A percentile compares a stretch with the other conserved stretches of the same genome.
Conservation (phyloP, 176 grass and related monocot species). For the Zoysia pacifica region DNA sequence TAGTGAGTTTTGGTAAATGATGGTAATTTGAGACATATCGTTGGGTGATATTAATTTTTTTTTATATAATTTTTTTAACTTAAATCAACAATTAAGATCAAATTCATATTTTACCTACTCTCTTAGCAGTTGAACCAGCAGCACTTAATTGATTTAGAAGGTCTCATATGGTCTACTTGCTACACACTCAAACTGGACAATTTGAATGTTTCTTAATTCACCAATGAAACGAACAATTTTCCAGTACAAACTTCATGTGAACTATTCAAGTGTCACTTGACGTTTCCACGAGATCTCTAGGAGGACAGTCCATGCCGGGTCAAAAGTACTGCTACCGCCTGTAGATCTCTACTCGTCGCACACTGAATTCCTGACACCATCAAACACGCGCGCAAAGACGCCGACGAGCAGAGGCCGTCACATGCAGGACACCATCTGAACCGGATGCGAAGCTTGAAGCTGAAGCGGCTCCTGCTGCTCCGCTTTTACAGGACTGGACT, state of each 20-base stretch:
- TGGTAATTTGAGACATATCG: too few species aligned
- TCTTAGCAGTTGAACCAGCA: too few species aligned
- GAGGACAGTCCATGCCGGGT: constrained; percentile 7
- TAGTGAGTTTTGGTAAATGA: too few species aligned
- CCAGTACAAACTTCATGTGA: not conserved
- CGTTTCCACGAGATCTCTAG: not conserved
- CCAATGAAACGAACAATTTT: not conserved
- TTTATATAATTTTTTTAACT: too few species aligned
- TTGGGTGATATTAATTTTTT: too few species aligned
- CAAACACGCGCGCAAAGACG: constrained; percentile 56
- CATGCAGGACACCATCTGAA: constrained; percentile 45
- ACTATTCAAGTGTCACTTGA: not conserved
- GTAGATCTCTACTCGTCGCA: constrained; percentile 22
- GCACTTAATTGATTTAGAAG: too few species aligned
- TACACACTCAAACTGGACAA: too few species aligned
- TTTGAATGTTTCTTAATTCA: not conserved
- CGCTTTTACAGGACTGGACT: constrained; percentile 25
- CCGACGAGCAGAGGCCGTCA: constrained; percentile 27
- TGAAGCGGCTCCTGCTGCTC: constrained; percentile 42
- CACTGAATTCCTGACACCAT: constrained; percentile 44
- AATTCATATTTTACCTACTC: too few species aligned
- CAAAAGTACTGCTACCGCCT: constrained; percentile 34
- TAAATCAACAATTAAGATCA: too few species aligned
- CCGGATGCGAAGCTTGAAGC: constrained; percentile 48
- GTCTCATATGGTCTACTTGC: too few species aligned